Percentiles rank a stretch among this genome's conserved stretches.
phyloP scores from a whole-genome alignment of 331 rosid species.

The Prunus yedoensis region DNA sequence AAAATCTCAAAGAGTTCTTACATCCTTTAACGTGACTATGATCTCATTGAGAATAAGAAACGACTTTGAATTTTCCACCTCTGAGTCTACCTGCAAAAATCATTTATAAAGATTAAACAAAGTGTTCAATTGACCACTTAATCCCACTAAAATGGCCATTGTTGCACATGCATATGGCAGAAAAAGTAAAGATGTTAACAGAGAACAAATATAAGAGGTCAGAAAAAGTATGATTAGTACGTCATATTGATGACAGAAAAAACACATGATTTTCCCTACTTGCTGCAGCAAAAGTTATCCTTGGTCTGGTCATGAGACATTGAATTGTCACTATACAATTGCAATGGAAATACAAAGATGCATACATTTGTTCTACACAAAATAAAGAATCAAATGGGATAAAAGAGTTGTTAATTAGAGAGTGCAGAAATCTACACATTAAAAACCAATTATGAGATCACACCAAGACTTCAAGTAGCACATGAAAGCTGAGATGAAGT shows the following conservation, averaged over 20 bases:
- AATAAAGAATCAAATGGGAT: too few relatives aligned
- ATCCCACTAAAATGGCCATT: neutral
- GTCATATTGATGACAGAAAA: neutral
- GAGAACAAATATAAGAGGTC: neutral
- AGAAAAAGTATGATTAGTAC: neutral
- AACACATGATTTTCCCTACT: too few relatives aligned
- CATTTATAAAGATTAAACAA: slow-evolving; percentile 12
- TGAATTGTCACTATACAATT: too few relatives aligned
- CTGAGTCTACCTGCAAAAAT: slow-evolving; percentile 64
- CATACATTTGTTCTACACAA: too few relatives aligned
- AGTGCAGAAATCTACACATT: too few relatives aligned
- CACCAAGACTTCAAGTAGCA: too few relatives aligned
- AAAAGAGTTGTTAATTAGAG: too few relatives aligned
- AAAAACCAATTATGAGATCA: too few relatives aligned
- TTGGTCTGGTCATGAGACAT: too few relatives aligned
- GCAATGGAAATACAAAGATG: too few relatives aligned
- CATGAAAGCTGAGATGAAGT: too few relatives aligned
- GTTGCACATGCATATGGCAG: slow-evolving; percentile 1
- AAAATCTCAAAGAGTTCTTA: slow-evolving; percentile 36
- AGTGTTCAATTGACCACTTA: slow-evolving; percentile 2
- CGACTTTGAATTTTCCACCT: slow-evolving; percentile 60
- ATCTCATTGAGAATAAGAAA: slow-evolving; percentile 90
- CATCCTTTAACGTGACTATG: slow-evolving; percentile 76
- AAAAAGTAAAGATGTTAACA: slow-evolving; percentile 1
- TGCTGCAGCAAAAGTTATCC: too few relatives aligned